Evolutionary conservation across 2,329 filamentous ascomycete species (phyloP).

Genomic region (Aspergillus ochraceoroseus): DNA sequence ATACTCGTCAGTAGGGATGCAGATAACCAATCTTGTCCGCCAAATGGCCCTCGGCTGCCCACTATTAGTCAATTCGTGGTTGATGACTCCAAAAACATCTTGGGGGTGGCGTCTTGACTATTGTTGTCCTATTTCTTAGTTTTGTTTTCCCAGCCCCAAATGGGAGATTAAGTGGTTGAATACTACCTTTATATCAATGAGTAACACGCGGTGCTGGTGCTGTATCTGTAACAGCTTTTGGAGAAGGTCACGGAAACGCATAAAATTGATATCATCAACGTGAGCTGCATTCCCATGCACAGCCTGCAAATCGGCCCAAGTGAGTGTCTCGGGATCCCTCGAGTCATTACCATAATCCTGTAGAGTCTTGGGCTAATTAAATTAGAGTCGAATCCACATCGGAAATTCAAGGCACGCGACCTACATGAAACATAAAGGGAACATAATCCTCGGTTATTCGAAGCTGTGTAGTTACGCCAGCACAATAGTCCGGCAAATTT

Average conservation of each 20-base stretch:
- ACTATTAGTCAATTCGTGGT: background rate
- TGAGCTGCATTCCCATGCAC: background rate
- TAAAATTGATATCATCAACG: background rate
- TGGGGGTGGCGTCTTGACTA: background rate
- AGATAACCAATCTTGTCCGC: background rate
- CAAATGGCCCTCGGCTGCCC: background rate
- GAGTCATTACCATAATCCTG: background rate
- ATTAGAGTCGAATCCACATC: background rate
- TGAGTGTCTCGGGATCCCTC: background rate
- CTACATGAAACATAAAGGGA: constrained; percentile 1
- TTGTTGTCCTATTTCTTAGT: background rate
- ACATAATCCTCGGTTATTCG: background rate
- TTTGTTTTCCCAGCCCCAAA: background rate
- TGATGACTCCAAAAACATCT: background rate
- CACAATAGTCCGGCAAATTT: background rate
- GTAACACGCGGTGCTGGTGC: background rate
- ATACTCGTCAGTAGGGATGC: background rate
- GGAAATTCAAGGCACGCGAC: background rate
- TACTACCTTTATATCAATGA: constrained; percentile 1
- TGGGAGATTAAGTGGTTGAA: background rate
- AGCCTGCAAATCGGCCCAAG: background rate
- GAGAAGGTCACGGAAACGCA: background rate
- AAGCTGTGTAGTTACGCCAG: background rate
- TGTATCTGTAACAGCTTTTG: background rate
- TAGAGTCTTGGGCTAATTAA: background rate